Evolutionary conservation across 2,329 filamentous ascomycete genomes (phyloP).

Genomic region (Xylariaceae sp.): DNA sequence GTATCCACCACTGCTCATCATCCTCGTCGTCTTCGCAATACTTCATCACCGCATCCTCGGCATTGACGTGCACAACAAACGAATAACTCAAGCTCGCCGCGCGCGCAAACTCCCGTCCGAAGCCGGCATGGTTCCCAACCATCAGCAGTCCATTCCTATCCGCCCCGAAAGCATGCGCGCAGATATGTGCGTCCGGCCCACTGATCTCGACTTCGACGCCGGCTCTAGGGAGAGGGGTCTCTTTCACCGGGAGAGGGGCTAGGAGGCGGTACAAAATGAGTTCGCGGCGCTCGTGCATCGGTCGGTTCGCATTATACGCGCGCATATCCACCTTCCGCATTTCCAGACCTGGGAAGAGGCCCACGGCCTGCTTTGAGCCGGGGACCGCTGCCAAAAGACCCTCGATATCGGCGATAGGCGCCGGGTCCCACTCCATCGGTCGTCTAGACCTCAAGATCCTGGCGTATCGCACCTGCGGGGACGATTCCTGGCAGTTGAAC

Average conservation of each 20-base stretch:
- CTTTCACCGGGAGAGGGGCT: slow-evolving; percentile 35
- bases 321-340: slow-evolving; percentile 52
- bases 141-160: slow-evolving; percentile 52
- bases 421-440: slow-evolving; percentile 40
- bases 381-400: slow-evolving; percentile 28
- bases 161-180: slow-evolving; percentile 46
- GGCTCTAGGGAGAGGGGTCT: slow-evolving; percentile 21
- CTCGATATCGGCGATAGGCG: slow-evolving; percentile 44
- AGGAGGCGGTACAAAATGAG: slow-evolving; percentile 46
- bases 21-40: slow-evolving; percentile 27
- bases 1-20: slow-evolving; percentile 46
- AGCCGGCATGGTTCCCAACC: slow-evolving; percentile 44
- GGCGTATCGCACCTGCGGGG: slow-evolving; percentile 41
- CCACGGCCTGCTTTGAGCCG: slow-evolving; percentile 34
- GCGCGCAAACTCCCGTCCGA: slow-evolving; percentile 38
- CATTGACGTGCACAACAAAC: slow-evolving; percentile 48
- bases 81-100: slow-evolving; percentile 46
- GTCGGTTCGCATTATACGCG: slow-evolving; percentile 38
- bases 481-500: slow-evolving; percentile 35
- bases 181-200: slow-evolving; percentile 42
- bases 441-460: slow-evolving; percentile 35
- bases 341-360: slow-evolving; percentile 45
- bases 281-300: slow-evolving; percentile 42
- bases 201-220: slow-evolving; percentile 15
- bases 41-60: slow-evolving; percentile 42